A percentile compares a stretch with the other conserved stretches of the same genome.
phyloP scores from a whole-genome alignment of 2,329 filamentous ascomycete genomes.

The Fusarium phyllophilum region DNA sequence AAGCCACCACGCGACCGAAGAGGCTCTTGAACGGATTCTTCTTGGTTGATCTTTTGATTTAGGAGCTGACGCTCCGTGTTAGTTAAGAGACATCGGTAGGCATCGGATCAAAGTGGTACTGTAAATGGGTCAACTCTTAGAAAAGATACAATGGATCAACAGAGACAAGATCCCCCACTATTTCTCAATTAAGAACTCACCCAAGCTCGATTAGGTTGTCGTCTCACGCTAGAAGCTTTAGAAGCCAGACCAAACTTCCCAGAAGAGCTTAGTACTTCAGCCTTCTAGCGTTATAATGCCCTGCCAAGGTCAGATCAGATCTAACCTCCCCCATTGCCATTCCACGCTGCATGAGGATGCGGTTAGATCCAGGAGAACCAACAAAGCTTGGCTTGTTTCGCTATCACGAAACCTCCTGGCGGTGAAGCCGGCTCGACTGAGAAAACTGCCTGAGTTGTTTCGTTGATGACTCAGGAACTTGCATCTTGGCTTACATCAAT shows the following conservation, averaged over 20 bases:
- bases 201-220: conserved; percentile 18
- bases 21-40: not conserved
- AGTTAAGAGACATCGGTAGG: accelerated
- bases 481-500: conserved; percentile 13
- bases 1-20: conserved; percentile 7
- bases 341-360: not conserved
- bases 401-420: not conserved
- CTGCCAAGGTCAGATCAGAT: not conserved
- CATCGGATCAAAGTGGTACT: not conserved
- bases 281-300: not conserved
- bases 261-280: conserved; percentile 25
- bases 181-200: conserved; percentile 2
- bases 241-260: conserved; percentile 16
- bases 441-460: not conserved
- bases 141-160: not conserved
- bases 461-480: not conserved
- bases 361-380: not conserved
- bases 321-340: conserved; percentile 5
- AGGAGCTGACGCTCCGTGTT: not conserved
- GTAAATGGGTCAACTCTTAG: not conserved
- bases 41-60: not conserved
- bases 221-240: conserved; percentile 41
- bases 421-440: conserved; percentile 10
- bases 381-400: not conserved
- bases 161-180: conserved; percentile 14